Percentiles rank a stretch among this genome's conserved stretches.
phyloP scores from a whole-genome alignment of 2,329 filamentous ascomycete genomes.

The Microsporum ferrugineum region DNA sequence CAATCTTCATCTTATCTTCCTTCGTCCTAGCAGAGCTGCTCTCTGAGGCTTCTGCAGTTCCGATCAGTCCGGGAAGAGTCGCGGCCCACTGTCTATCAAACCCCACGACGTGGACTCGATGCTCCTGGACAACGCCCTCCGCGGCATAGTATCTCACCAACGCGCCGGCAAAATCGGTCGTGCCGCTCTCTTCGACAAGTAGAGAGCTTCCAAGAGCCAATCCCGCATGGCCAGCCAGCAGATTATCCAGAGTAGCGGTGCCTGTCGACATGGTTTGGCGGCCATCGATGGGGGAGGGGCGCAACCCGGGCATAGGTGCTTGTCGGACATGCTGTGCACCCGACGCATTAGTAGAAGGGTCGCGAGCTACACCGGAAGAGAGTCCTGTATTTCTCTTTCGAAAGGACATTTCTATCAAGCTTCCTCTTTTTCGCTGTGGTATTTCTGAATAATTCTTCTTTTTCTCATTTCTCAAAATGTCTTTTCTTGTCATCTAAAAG shows the following conservation, averaged over 20 bases:
- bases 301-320: constrained; percentile 43
- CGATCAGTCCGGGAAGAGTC: constrained; percentile 65
- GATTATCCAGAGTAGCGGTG: constrained; percentile 68
- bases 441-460: not conserved
- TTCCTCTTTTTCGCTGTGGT: not conserved
- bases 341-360: constrained; percentile 9
- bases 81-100: constrained; percentile 67
- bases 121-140: constrained; percentile 83
- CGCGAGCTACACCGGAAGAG: constrained; percentile 26
- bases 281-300: constrained; percentile 81
- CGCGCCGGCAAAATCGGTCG: constrained; percentile 83
- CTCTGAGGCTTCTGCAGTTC: constrained; percentile 37
- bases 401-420: constrained; percentile 47
- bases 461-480: not conserved
- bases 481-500: not conserved
- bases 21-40: constrained; percentile 32
- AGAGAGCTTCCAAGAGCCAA: constrained; percentile 70
- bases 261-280: constrained; percentile 84
- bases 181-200: constrained; percentile 76
- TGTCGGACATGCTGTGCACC: constrained; percentile 14
- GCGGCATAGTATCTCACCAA: constrained; percentile 82
- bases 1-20: constrained; percentile 91
- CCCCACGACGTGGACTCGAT: constrained; percentile 76
- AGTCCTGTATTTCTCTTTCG: constrained; percentile 55
- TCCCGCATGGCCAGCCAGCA: constrained; percentile 78